Percentiles rank a stretch among this genome's conserved stretches.
These are phyloP conservation scores for Cadophora sp. DNA, from an alignment of 2,329 filamentous ascomycete species.

Conservation along the genomic window DNA sequence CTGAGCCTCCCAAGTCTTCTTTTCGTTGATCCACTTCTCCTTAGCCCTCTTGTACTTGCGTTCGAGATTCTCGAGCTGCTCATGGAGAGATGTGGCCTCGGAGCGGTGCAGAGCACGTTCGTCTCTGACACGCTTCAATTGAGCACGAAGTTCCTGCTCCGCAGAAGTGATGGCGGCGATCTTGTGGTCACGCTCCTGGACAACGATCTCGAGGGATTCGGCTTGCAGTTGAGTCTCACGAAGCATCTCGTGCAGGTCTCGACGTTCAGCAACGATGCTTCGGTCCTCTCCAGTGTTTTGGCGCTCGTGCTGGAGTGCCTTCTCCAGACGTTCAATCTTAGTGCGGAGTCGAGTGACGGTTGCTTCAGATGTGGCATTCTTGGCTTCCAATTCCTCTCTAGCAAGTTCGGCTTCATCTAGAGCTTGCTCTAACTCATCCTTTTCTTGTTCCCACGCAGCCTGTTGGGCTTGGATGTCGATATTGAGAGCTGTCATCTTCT, in stretches of 20 bases:
- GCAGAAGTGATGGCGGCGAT: slow-evolving; percentile 62
- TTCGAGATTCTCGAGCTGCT: slow-evolving; percentile 44
- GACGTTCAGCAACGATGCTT: slow-evolving; percentile 62
- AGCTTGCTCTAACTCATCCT: slow-evolving; percentile 48
- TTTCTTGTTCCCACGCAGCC: slow-evolving; percentile 46
- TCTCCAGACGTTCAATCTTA: slow-evolving; percentile 51
- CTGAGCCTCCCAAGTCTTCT: slow-evolving; percentile 29
- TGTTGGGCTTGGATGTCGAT: slow-evolving; percentile 59
- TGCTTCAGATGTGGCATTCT: slow-evolving; percentile 52
- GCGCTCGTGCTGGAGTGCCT: slow-evolving; percentile 61
- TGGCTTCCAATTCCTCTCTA: slow-evolving; percentile 49
- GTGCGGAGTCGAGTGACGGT: slow-evolving; percentile 57
- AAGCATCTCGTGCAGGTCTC: slow-evolving; percentile 65
- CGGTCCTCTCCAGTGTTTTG: slow-evolving; percentile 63
- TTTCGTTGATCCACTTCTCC: slow-evolving; percentile 45
- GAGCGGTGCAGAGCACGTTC: slow-evolving; percentile 58
- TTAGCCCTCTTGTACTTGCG: slow-evolving; percentile 49
- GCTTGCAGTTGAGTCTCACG: slow-evolving; percentile 68
- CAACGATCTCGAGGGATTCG: slow-evolving; percentile 74
- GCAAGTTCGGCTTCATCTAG: slow-evolving; percentile 54
- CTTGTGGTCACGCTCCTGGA: slow-evolving; percentile 71
- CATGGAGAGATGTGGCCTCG: slow-evolving; percentile 33
- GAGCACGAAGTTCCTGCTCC: slow-evolving; percentile 67
- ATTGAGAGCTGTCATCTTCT: slow-evolving; percentile 52
- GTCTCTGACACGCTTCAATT: slow-evolving; percentile 73